Base-by-base conservation (phyloP, 2,329 filamentous ascomycete genomes). In the Fusarium sp. region DNA sequence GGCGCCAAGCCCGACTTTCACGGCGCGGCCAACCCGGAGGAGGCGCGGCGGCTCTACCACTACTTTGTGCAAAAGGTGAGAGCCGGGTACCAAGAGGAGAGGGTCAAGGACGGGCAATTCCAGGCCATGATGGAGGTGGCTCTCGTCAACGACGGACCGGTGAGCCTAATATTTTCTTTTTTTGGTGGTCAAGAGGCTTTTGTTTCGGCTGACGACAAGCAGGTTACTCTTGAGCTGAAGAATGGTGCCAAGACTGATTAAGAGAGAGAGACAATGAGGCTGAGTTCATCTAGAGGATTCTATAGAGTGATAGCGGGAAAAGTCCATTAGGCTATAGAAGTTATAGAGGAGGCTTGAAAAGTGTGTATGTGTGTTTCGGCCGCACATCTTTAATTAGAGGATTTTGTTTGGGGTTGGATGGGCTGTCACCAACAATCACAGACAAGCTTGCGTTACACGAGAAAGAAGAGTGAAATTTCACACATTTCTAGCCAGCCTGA, bases 41-140 rank as follows among this genome's bases (percentile, higher is more conserved):
- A 95, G 65, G 96, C 96, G 27, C 93, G 91, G 77, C 88, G 88
- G 70, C 87, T 98, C 8, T 99, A 98, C 80, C 90, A 95, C 64
- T 87, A 92, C 79, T 98, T 99, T 84, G 90, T 95, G 76, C 85
- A 89, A 59, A 93, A 93, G 76, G 91, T 98, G 46, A 89, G 91
- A 76, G 87, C 91, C 62, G 87, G 91, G 4, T 97, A 98, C 81
- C 82, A 85, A 6, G 82, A 89, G 8, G 93, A 94, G 10, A 92
- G 88, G 72, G 95, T 99, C 67, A 95, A 98, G 81, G 92, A 99
- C 80, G 96, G 97, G n/a, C 91, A 96, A 33, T 99, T 99, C 82
- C 96, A 98, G 80, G 96, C 96, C 58, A 98, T 97, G 95, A 99
- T 99, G 96, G 93, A 98, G 79, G 96, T 99, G 67, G 93, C 93